phyloP scores from a whole-genome alignment of 2,329 filamentous ascomycete genomes.

The Talaromyces sp. region DNA sequence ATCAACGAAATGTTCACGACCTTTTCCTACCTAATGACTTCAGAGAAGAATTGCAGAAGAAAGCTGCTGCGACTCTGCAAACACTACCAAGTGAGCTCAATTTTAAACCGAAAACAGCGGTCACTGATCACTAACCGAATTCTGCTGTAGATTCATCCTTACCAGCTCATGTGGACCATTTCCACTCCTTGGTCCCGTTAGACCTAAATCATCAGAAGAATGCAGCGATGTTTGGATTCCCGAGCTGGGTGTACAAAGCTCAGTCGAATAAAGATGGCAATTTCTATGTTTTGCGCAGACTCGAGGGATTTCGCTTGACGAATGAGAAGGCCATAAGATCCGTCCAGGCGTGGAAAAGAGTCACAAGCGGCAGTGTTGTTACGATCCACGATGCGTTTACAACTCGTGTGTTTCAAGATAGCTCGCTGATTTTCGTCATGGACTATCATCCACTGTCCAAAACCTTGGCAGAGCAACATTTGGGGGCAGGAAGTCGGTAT shows the following conservation, averaged over 20 bases:
- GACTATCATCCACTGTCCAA: conserved; percentile 90
- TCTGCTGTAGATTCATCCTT: conserved; percentile 56
- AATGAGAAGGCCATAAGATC: conserved; percentile 84
- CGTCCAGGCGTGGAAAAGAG: conserved; percentile 82
- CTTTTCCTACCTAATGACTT: conserved; percentile 86
- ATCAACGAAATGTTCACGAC: conserved; percentile 82
- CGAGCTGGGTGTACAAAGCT: conserved; percentile 94
- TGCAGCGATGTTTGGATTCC: conserved; percentile 73
- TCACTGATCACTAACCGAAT: conserved; percentile 15
- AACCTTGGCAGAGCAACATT: conserved; percentile 77
- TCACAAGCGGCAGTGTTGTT: conserved; percentile 76
- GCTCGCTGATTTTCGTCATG: conserved; percentile 87
- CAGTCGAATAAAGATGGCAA: conserved; percentile 82
- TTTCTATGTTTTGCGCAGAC: conserved; percentile 76
- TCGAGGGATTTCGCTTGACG: conserved; percentile 83
- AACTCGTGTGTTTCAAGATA: conserved; percentile 85
- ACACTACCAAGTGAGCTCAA: conserved; percentile 66
- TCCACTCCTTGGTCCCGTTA: conserved; percentile 85
- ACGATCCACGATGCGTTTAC: conserved; percentile 90
- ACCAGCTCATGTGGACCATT: conserved; percentile 72
- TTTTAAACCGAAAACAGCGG: neutral
- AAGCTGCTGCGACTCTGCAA: conserved; percentile 77
- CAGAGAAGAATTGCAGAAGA: conserved; percentile 83
- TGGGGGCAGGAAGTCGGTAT: conserved; percentile 37
- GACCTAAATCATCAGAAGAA: conserved; percentile 77